Evolutionary conservation across 192 early-diverging fungal species (phyloP).

Genomic region (Backusella australiensis): DNA sequence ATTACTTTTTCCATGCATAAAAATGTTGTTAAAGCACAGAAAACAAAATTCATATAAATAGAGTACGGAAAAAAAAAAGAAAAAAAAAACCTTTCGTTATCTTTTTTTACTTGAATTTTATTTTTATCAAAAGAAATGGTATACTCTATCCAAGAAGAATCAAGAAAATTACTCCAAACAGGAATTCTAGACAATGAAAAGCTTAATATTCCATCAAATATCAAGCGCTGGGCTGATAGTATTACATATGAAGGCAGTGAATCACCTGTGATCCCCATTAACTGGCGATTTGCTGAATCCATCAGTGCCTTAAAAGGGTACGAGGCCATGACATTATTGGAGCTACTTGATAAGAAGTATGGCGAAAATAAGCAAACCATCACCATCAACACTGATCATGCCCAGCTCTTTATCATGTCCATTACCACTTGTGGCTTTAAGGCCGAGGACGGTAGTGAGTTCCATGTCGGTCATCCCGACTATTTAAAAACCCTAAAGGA

Average conservation of each 20-base stretch:
- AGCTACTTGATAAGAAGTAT: constrained; percentile 3
- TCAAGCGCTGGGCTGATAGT: not conserved
- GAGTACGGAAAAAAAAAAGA: no score
- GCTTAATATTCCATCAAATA: not conserved
- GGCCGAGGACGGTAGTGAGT: not conserved
- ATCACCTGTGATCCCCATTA: constrained; percentile 7
- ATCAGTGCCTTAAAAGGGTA: constrained; percentile 9
- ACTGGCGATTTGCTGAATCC: constrained; percentile 15
- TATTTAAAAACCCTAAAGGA: not conserved
- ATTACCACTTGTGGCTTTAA: not conserved
- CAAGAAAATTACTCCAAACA: not conserved
- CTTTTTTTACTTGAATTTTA: no score
- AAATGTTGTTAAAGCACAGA: no score
- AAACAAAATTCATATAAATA: no score
- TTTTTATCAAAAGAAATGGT: no score
- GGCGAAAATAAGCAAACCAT: not conserved
- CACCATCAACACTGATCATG: not conserved
- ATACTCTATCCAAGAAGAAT: not conserved
- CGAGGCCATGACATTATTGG: not conserved
- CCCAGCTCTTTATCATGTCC: not conserved
- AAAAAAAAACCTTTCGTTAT: no score
- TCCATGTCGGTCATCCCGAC: not conserved
- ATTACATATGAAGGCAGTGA: not conserved
- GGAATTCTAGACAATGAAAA: not conserved
- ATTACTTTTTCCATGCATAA: no score